Evolutionary conservation across 2,329 filamentous ascomycete genomes (phyloP), one percentile per base, ranked within the genome.

Genomic region (Pestalotiopsis sp.): DNA sequence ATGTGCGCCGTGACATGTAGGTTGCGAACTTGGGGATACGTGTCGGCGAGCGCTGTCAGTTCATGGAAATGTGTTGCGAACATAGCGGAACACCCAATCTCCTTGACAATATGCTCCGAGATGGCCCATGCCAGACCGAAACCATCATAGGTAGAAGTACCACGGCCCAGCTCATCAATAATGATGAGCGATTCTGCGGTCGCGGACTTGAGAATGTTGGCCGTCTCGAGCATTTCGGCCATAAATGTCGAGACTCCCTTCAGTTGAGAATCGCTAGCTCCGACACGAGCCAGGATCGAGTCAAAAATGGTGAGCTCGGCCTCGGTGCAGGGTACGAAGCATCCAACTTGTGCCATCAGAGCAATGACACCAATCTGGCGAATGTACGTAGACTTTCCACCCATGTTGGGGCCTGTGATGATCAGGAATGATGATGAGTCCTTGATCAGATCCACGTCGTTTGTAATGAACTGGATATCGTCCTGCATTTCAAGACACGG

Each of bases 51-150:
- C 1, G 95, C 95, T 0, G 96, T 99, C 64, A 99, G 86, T 80
- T 99, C 96, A 83, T 99, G 97, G 84, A 99, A 99, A 79, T 99
- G 96, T 1, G 96, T 99, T 4, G 97, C 96, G 78, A 99, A 99
- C 80, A 98, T 91, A 68, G 94, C 93, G 76, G 94, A 98, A 74
- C 95, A 97, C 67, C 94, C 92, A 70, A 99, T 98, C 78, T 98
- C 94, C 69, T 92, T 94, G 77, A 99, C 88, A 72, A 99, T 98
- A 81, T 99, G 94, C 81, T 99, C 96, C 0, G 94, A 97, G 71
- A 99, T 99, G 65, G 96, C 96, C 96, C 96, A 99, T 0, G 97
- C 96, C n/a, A 99, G 89, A 49, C 97, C 96, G 75, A 99, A 99
- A 9, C 96, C 96, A 79, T 99, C 97, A 79, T 99, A 99, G 0